phyloP scores from a whole-genome alignment of 2,329 filamentous ascomycete genomes.

The Microdochium nivale region DNA sequence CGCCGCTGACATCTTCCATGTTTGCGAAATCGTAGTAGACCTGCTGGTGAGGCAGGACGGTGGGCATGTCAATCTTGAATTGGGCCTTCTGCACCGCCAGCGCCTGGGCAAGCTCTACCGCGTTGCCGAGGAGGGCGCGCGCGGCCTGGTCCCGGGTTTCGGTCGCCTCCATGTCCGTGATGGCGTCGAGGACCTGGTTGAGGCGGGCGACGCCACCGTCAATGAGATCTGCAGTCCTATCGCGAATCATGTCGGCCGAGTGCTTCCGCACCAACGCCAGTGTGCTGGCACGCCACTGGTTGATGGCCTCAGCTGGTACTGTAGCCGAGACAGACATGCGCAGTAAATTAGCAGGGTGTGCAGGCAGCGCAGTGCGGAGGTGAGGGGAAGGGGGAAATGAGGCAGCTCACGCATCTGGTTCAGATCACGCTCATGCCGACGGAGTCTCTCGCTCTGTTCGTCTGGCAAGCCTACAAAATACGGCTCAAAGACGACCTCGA shows the following conservation, averaged over 20 bases:
- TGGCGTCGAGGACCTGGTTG: conserved; percentile 38
- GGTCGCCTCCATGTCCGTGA: conserved; percentile 32
- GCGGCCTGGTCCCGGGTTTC: conserved; percentile 43
- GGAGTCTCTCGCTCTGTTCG: conserved; percentile 42
- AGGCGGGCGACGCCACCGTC: conserved; percentile 35
- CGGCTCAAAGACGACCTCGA: conserved; percentile 51
- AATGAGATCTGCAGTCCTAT: conserved; percentile 32
- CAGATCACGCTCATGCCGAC: conserved; percentile 38
- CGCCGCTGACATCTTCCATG: conserved; percentile 61
- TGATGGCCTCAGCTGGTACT: conserved; percentile 44
- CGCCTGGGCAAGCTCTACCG: conserved; percentile 47
- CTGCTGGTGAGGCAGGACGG: conserved; percentile 41
- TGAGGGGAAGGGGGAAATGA: conserved; percentile 5
- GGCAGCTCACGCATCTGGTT: conserved; percentile 27
- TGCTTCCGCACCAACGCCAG: conserved; percentile 50
- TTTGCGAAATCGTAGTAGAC: conserved; percentile 46
- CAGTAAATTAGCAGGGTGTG: no score
- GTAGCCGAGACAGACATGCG: conserved; percentile 1
- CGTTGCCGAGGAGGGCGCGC: conserved; percentile 39
- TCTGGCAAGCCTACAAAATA: conserved; percentile 56
- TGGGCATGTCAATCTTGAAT: conserved; percentile 47
- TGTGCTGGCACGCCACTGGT: conserved; percentile 60
- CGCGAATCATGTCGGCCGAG: conserved; percentile 33
- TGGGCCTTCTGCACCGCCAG: conserved; percentile 51
- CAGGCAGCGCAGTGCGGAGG: conserved; percentile 1